Evolutionary conservation across 805 yeast genomes (phyloP), one percentile per base, ranked within the genome.

Genomic region (Hanseniaspora guilliermondii): DNA sequence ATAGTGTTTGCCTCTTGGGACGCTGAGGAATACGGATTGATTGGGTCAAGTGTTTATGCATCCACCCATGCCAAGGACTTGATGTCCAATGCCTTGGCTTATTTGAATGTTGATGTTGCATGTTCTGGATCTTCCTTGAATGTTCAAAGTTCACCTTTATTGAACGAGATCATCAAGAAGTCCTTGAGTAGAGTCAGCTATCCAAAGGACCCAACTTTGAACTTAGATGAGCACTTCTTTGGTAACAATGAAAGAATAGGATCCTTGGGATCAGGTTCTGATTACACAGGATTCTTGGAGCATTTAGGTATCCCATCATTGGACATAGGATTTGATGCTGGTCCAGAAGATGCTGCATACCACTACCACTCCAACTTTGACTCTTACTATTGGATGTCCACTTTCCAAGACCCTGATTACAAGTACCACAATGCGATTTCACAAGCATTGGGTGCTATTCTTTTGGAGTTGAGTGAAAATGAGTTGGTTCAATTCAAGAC

Each of bases 291-390:
- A 9, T 79, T 79, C 60, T 68, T 73, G 61, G 82, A 79, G 58
- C 81, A 78, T 61, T 65, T 78, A 58, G 84, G 83, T 49, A 76
- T 79, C 42, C 75, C 83, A 1, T 74, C 83, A 0, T 67, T 76
- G n/a, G 84, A 82, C 64, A 56, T 80, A 47, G 84, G 82, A 0
- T 84, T 82, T 62, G 65, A 61, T 19, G 62, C 62, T 24, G 69
- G 72, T 9, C 60, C 63, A 12, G 69, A 64, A 8, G 83, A 80
- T 49, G 73, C 87, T 0, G 78, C 82, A 7, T 83, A 83, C 63
- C 89, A 82, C 57, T 82, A 84, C 64, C 91, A 84, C 63, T 82
- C 89, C 17, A 79, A 81, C 63, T 84, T 81, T 62, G 88, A 83
- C 65, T 80, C 86, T 0, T 79, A 69, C 64, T 71, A 78, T 58